Evolutionary conservation across 495 filamentous ascomycete species (phyloP).

Genomic region (Chaetomium tenue): DNA sequence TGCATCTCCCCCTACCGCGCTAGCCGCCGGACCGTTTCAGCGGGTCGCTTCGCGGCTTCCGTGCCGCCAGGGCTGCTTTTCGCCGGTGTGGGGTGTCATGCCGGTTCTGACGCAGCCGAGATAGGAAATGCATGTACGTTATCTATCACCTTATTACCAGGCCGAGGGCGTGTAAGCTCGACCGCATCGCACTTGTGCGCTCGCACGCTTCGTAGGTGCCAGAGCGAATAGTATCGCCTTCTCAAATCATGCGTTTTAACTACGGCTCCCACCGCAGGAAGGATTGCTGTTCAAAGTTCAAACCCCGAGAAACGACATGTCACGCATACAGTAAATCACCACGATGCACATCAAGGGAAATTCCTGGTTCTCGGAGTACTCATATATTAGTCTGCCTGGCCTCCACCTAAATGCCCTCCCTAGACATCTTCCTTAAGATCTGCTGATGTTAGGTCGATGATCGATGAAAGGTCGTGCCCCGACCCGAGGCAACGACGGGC

Average conservation of each 20-base stretch:
- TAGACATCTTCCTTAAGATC: slow-evolving; percentile 29
- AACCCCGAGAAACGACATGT: not conserved
- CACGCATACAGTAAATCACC: not conserved
- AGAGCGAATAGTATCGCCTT: too few relatives aligned
- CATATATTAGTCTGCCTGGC: slow-evolving; percentile 30
- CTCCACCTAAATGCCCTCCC: slow-evolving; percentile 28
- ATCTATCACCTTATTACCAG: too few relatives aligned
- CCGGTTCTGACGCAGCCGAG: not conserved
- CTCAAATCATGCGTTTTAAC: too few relatives aligned
- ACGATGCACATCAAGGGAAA: too few relatives aligned
- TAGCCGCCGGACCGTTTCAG: slow-evolving; percentile 8
- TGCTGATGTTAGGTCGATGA: slow-evolving; percentile 18
- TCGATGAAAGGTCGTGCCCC: slow-evolving; percentile 1
- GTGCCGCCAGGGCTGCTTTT: slow-evolving; percentile 7
- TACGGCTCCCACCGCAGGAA: not conserved
- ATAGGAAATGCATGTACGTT: not conserved
- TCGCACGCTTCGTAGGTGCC: too few relatives aligned
- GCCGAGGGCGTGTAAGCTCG: too few relatives aligned
- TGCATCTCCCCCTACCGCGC: not conserved
- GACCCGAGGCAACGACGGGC: slow-evolving; percentile 7
- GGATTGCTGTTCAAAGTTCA: not conserved
- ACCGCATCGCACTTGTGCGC: too few relatives aligned
- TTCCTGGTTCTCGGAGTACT: slow-evolving; percentile 25
- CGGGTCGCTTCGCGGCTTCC: slow-evolving; percentile 9
- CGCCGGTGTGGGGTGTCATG: slow-evolving; percentile 10